Evolutionary conservation across 495 filamentous ascomycete species (phyloP), one percentile per base, ranked within the genome.

Genomic region (Lophiotrema nucula): DNA sequence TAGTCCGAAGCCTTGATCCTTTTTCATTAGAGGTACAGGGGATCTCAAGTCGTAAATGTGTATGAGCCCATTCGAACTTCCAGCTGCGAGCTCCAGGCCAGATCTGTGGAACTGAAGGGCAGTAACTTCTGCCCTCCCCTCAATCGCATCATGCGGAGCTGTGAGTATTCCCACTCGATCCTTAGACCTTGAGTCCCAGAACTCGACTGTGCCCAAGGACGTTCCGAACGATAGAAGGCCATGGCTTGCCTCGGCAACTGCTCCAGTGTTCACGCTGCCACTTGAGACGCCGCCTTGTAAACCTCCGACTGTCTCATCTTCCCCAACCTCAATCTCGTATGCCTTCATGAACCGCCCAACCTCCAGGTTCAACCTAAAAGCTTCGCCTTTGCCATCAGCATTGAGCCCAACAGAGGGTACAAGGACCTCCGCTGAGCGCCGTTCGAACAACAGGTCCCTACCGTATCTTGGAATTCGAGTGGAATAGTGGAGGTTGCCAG

Each of bases 1-100:
- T 69, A 90, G 95, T 11, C 92, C 92, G 72, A 96, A 96, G 45
- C 95, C 93, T 76, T 97, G 95, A 60, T 97, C 95, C 69, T 95
- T 97, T 65, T 83, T 85, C 28, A 97, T 76, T 1, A 95, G 75
- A 12, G 95, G 92, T 0, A 86, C 79, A 0, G 93, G 89, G 10
- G 89, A 90, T 63, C 95, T 87, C 28, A 99, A 79, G 74, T 99
- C 95, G 68, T 96, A 99, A 23, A 96, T 80, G 42, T 92, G 83
- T 27, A 96, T 83, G n/a, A 96, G 79, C 6, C 95, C 95, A 42
- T 84, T 87, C 0, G 89, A 90, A 18, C 87, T 88, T 12, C 95
- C 95, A n/a, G 89, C 88, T 1, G 87, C 95, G 24, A 97, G 75
- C 0, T 87, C 90, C 44, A 99, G 76, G 0, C 95, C 95, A 15